Evolutionary conservation across 108 stramenopile genomes (phyloP).

Genomic region (Pelagomonas calceolata): DNA sequence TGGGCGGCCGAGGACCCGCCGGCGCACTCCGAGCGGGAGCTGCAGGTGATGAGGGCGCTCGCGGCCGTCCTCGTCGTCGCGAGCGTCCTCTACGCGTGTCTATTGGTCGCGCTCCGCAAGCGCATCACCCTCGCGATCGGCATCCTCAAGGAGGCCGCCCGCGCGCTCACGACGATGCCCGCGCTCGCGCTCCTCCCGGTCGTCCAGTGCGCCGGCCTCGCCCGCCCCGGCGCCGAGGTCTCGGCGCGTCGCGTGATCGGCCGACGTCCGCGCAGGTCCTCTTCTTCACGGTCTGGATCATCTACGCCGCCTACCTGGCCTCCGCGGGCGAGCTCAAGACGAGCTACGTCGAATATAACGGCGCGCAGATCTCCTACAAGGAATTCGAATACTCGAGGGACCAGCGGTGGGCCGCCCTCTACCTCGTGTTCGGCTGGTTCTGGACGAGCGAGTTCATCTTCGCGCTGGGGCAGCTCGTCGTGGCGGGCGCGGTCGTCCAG

Average conservation of each 20-base stretch:
- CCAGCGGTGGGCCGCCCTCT: slow-evolving; percentile 37
- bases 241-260: too few relatives aligned
- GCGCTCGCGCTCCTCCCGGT: slow-evolving; percentile 61
- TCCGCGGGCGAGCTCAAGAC: slow-evolving; percentile 56
- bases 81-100: slow-evolving; percentile 42
- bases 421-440: slow-evolving; percentile 76
- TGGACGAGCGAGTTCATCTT: slow-evolving; percentile 85
- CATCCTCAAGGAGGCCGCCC: slow-evolving; percentile 66
- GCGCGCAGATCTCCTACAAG: slow-evolving; percentile 8
- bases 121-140: slow-evolving; percentile 71
- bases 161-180: slow-evolving; percentile 65
- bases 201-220: slow-evolving; percentile 41
- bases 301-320: slow-evolving; percentile 54
- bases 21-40: slow-evolving; percentile 30
- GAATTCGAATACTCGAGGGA: slow-evolving; percentile 28
- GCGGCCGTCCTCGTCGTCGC: slow-evolving; percentile 49
- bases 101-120: slow-evolving; percentile 62
- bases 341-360: not conserved
- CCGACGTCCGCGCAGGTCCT: too few relatives aligned
- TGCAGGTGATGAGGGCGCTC: slow-evolving; percentile 35
- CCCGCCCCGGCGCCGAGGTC: too few relatives aligned
- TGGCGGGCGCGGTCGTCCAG: slow-evolving; percentile 62
- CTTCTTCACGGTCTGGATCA: slow-evolving; percentile 49
- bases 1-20: slow-evolving; percentile 46
- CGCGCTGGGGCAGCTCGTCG: slow-evolving; percentile 74